Conservation (phyloP, 2,329 filamentous ascomycete genomes). For the Phyllosticta citrichinensis region DNA sequence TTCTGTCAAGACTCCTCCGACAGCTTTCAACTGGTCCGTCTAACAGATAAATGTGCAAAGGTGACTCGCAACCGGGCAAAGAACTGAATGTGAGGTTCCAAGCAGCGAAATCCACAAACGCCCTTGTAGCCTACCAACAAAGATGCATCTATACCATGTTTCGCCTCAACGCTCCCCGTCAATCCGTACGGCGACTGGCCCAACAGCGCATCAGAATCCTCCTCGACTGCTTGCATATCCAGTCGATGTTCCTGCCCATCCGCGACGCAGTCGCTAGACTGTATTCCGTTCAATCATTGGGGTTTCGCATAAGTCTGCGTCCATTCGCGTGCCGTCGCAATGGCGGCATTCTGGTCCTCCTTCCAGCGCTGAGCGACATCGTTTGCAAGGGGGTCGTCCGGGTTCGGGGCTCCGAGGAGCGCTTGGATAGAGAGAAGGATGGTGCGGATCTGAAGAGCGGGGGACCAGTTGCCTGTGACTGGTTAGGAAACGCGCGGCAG, state of each 20-base stretch:
- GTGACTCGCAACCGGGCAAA: not conserved
- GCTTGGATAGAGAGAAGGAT: slow-evolving; percentile 99
- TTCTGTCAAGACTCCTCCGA: not conserved
- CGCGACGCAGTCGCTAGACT: not conserved
- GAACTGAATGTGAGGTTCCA: not conserved
- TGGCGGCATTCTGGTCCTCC: slow-evolving; percentile 85
- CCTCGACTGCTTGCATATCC: not conserved
- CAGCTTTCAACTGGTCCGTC: not conserved
- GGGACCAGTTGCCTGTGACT: slow-evolving; percentile 85
- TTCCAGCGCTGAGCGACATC: slow-evolving; percentile 98
- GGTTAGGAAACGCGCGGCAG: not conserved
- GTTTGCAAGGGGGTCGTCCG: slow-evolving; percentile 94
- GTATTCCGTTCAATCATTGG: slow-evolving; percentile 8
- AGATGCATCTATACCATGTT: slow-evolving; percentile 7
- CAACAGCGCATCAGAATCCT: not conserved
- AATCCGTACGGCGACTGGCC: not conserved
- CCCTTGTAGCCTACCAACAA: slow-evolving; percentile 5
- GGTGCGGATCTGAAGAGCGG: slow-evolving; percentile 91
- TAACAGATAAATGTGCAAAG: not conserved
- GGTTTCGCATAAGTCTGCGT: slow-evolving; percentile 64
- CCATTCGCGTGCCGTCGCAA: slow-evolving; percentile 87
- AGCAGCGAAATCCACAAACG: slow-evolving; percentile 1
- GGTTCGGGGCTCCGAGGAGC: slow-evolving; percentile 88
- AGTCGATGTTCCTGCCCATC: not conserved
- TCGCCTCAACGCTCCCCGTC: slow-evolving; percentile 3